Evolutionary conservation across 331 rosid genomes (phyloP).

Genomic region (Saraca asoca): DNA sequence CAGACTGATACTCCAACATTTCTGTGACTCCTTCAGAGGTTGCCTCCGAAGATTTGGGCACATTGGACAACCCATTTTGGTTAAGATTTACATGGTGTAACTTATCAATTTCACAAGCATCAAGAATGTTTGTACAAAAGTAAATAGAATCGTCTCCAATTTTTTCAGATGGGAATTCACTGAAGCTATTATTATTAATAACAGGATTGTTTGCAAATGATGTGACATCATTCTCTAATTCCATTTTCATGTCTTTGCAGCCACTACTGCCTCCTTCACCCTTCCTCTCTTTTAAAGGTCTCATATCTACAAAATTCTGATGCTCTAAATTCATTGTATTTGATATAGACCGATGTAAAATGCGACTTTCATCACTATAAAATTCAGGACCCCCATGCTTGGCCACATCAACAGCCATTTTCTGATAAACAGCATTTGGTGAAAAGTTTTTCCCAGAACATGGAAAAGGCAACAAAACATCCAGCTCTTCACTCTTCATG

Average conservation of each 20-base stretch:
- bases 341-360: slow-evolving; percentile 48
- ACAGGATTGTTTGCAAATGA: slow-evolving; percentile 35
- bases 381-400: slow-evolving; percentile 55
- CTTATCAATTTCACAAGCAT: slow-evolving; percentile 48
- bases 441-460: slow-evolving; percentile 47
- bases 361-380: slow-evolving; percentile 44
- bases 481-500: slow-evolving; percentile 46
- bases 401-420: slow-evolving; percentile 53
- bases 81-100: slow-evolving; percentile 32
- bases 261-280: slow-evolving; percentile 54
- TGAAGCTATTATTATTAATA: slow-evolving; percentile 28
- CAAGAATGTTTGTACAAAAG: slow-evolving; percentile 49
- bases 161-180: slow-evolving; percentile 45
- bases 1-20: slow-evolving; percentile 42
- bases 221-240: slow-evolving; percentile 32
- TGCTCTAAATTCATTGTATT: slow-evolving; percentile 48
- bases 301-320: slow-evolving; percentile 46
- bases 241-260: slow-evolving; percentile 49
- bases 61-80: slow-evolving; percentile 39
- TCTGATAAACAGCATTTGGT: slow-evolving; percentile 42
- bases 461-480: slow-evolving; percentile 48
- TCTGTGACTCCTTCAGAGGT: slow-evolving; percentile 43
- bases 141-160: slow-evolving; percentile 45
- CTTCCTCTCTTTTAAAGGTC: slow-evolving; percentile 40
- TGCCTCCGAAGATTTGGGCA: slow-evolving; percentile 42